Evolutionary conservation across 441 rosid species (phyloP), one percentile per base, ranked within the genome.

Genomic region (Gossypium gossypioides): DNA sequence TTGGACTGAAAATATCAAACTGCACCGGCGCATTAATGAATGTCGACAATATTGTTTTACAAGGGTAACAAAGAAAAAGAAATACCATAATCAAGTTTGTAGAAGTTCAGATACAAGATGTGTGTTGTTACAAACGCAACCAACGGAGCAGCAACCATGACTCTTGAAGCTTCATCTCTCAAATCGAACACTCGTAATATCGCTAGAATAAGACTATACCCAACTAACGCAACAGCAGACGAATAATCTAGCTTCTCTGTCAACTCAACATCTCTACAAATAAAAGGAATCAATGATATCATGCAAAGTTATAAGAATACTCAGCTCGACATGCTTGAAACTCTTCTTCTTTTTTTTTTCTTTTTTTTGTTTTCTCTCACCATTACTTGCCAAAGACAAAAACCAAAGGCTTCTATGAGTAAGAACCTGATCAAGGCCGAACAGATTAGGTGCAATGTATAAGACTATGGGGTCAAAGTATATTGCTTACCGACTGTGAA

Each of bases 131-230:
- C 84, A 74, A 88, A 84, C 1, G 88, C 92, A 24, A 86, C 58
- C 61, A 86, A 46, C n/a, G 90, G 92, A 69, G 86, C 89, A 62
- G 85, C 77, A 70, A 86, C 82, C 92, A 86, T 85, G 78, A 88
- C 75, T 79, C 84, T 81, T 64, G 88, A 78, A 74, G 90, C 86
- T 54, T 85, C 84, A 55, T 85, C 89, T 25, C 84, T 81, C 57
- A 88, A 76, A 65, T 76, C 78, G 61, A 85, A 86, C 46, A 86
- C 78, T 77, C 90, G 73, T 16, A 85, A n/a, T 50, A 85, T 79
- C 19, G 90, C 81, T 75, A 85, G 55, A 48, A 86, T 80, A 66
- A 88, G 84, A 25, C 83, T 64, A 72, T 75, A 80, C 32, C 89
- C 87, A 19, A 85, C 80, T 44, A 80, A 78, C 50, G 86, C 73